Evolutionary conservation across 495 filamentous ascomycete genomes (phyloP).

Genomic region (Annulohypoxylon stygium): DNA sequence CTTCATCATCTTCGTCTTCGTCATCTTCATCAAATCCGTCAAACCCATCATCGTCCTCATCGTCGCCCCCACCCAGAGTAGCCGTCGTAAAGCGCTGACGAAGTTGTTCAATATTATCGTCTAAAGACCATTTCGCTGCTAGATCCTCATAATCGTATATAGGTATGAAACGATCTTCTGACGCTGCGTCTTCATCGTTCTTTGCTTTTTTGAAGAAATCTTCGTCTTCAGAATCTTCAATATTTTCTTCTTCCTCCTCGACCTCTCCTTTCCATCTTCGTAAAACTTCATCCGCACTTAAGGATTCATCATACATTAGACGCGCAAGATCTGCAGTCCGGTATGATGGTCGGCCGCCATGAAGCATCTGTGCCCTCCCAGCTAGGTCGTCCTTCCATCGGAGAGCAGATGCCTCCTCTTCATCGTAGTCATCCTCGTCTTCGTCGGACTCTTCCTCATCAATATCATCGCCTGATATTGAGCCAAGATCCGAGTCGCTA

Average conservation of each 20-base stretch:
- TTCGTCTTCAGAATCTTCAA: conserved; percentile 77
- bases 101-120: conserved; percentile 80
- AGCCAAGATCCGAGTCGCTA: conserved; percentile 94
- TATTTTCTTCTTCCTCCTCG: conserved; percentile 65
- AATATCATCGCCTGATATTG: conserved; percentile 80
- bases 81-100: conserved; percentile 79
- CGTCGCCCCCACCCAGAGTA: conserved; percentile 67
- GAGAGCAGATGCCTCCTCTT: conserved; percentile 74
- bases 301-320: conserved; percentile 86
- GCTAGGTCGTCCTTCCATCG: conserved; percentile 90
- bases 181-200: conserved; percentile 69
- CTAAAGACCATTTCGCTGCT: conserved; percentile 85
- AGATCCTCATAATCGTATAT: conserved; percentile 83
- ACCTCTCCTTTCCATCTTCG: conserved; percentile 85
- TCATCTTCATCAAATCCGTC: conserved; percentile 58
- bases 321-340: conserved; percentile 83
- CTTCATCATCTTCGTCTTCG: conserved; percentile 85
- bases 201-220: conserved; percentile 84
- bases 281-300: conserved; percentile 81
- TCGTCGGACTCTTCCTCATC: conserved; percentile 66
- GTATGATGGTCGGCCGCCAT: conserved; percentile 75
- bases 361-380: conserved; percentile 78
- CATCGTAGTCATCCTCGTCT: conserved; percentile 64
- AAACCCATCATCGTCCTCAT: conserved; percentile 60
- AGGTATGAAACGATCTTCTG: conserved; percentile 83